phyloP scores from a whole-genome alignment of 768 basidiomycete genomes.

The Amanita thiersii region DNA sequence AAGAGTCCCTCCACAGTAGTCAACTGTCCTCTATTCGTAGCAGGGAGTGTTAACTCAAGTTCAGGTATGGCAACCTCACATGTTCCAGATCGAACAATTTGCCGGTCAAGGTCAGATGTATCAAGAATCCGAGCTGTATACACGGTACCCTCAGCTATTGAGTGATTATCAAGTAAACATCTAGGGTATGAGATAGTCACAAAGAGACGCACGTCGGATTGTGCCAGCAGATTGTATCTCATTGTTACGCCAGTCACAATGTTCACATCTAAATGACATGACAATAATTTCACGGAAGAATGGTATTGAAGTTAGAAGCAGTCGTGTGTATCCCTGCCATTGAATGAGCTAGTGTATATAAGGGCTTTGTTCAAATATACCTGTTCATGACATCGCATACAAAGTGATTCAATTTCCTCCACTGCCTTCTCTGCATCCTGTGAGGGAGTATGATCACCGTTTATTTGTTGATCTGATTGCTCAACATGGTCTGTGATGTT shows the following conservation, averaged over 20 bases:
- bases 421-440: slow-evolving; percentile 59
- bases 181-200: not conserved
- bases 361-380: slow-evolving; percentile 30
- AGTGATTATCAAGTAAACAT: not conserved
- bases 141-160: slow-evolving; percentile 67
- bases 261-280: slow-evolving; percentile 94
- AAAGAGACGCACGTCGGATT: slow-evolving; percentile 60
- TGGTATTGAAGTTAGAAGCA: slow-evolving; percentile 90
- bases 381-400: slow-evolving; percentile 91
- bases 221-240: slow-evolving; percentile 88
- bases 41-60: slow-evolving; percentile 84
- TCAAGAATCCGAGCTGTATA: slow-evolving; percentile 76
- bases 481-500: slow-evolving; percentile 9
- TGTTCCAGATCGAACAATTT: slow-evolving; percentile 82
- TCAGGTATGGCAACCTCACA: slow-evolving; percentile 84
- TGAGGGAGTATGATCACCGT: slow-evolving; percentile 16
- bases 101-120: slow-evolving; percentile 79
- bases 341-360: slow-evolving; percentile 13
- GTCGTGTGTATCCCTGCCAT: slow-evolving; percentile 76
- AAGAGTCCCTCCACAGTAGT: slow-evolving; percentile 96
- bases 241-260: slow-evolving; percentile 86
- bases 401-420: slow-evolving; percentile 83
- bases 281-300: slow-evolving; percentile 94
- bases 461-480: slow-evolving; percentile 1
- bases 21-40: slow-evolving; percentile 76